A percentile compares a stretch with the other conserved stretches of the same genome.
These are phyloP conservation scores for Xylaria multiplex DNA, from an alignment of 2,329 filamentous ascomycete genomes.

Conservation along the genomic window DNA sequence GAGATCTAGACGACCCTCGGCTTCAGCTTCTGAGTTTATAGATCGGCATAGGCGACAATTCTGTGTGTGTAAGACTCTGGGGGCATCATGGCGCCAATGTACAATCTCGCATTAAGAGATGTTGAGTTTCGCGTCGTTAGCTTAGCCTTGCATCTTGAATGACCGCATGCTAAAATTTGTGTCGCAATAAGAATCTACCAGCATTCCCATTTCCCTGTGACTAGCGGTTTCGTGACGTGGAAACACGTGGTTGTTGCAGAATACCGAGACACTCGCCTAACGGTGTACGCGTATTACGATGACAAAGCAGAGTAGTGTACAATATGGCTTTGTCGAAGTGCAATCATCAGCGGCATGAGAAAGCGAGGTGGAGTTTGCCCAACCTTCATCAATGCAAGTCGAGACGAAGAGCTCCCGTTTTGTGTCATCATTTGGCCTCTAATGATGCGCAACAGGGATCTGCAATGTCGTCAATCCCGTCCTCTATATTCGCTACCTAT, in stretches of 20 bases:
- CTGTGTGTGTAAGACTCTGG: not conserved
- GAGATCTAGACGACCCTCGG: not conserved
- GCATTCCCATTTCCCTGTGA: not conserved
- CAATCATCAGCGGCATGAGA: constrained; percentile 14
- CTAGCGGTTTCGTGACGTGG: not conserved
- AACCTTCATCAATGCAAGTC: constrained; percentile 24
- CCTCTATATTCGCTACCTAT: not conserved
- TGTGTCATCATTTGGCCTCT: constrained; percentile 13
- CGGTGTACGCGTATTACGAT: not conserved
- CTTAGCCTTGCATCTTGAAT: constrained; percentile 7
- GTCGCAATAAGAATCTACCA: not conserved
- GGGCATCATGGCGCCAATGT: constrained; percentile 14
- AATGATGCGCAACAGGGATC: constrained; percentile 29
- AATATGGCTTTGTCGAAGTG: constrained; percentile 12
- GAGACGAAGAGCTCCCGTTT: constrained; percentile 31
- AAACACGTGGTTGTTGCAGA: not conserved
- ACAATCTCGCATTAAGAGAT: constrained; percentile 14
- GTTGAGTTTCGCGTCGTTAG: not conserved
- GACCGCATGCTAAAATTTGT: constrained; percentile 6
- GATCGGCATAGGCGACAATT: constrained; percentile 7
- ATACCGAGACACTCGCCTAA: not conserved
- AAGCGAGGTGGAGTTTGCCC: constrained; percentile 23
- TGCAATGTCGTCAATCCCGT: constrained; percentile 14
- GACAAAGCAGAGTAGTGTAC: not conserved
- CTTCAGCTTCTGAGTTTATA: not conserved